Percentiles rank a stretch among this genome's conserved stretches.
phyloP scores from a whole-genome alignment of 164 flowering plant species.

The Protea cynaroides region DNA sequence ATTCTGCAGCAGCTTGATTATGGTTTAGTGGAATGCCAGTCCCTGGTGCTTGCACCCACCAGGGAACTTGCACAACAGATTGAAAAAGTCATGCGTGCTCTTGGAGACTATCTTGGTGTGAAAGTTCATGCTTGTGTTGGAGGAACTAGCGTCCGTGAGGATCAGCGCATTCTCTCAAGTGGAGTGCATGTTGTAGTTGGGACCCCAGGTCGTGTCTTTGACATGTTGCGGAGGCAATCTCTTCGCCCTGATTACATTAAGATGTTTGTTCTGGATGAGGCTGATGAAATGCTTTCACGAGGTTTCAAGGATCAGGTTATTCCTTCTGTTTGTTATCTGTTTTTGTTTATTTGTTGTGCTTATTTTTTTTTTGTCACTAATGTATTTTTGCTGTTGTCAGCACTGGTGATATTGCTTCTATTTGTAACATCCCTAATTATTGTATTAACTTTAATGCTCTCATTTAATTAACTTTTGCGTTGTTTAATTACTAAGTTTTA shows the following conservation, averaged over 20 bases:
- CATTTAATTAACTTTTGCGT: too few relatives aligned
- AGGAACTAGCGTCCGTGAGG: slow-evolving; percentile 63
- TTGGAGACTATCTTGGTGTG: slow-evolving; percentile 66
- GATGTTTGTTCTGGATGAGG: slow-evolving; percentile 63
- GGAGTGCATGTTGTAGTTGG: slow-evolving; percentile 73
- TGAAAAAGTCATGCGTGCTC: slow-evolving; percentile 73
- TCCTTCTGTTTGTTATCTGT: not conserved
- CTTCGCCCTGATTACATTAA: slow-evolving; percentile 48
- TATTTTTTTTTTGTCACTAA: not conserved
- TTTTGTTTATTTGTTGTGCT: not conserved
- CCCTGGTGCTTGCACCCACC: slow-evolving; percentile 65
- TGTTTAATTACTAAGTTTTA: too few relatives aligned
- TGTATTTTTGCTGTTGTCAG: not conserved
- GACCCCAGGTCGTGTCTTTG: slow-evolving; percentile 67
- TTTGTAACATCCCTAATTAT: too few relatives aligned
- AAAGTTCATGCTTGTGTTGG: slow-evolving; percentile 77
- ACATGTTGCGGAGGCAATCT: slow-evolving; percentile 50
- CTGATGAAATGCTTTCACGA: slow-evolving; percentile 67
- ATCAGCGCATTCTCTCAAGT: slow-evolving; percentile 40
- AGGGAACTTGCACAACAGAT: slow-evolving; percentile 72
- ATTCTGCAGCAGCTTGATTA: slow-evolving; percentile 58
- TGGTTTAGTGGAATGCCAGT: slow-evolving; percentile 45
- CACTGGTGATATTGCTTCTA: too few relatives aligned
- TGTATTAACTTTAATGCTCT: too few relatives aligned
- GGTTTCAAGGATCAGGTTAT: slow-evolving; percentile 65